Conservation (phyloP, 352 stramenopile genomes). For the Globisporangium heterothallicum region DNA sequence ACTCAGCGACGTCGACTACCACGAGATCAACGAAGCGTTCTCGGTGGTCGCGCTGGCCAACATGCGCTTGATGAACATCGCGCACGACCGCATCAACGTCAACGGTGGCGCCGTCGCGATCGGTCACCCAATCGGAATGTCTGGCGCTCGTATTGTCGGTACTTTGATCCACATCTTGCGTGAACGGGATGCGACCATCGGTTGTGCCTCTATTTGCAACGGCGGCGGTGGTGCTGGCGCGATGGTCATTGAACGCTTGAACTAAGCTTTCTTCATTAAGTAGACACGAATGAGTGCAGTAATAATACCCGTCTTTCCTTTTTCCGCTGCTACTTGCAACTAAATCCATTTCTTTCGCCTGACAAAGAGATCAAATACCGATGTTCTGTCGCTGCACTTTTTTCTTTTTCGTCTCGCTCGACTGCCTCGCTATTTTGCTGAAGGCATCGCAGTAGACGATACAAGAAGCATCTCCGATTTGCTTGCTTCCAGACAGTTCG, state of each 20-base stretch:
- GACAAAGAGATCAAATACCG: no score
- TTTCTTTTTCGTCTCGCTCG: no score
- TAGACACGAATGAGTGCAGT: no score
- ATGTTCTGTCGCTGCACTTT: no score
- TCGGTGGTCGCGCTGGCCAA: conserved; percentile 96
- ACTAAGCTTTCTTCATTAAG: conserved; percentile 23
- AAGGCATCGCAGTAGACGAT: no score
- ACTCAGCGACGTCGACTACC: conserved; percentile 94
- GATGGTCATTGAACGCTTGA: conserved; percentile 92
- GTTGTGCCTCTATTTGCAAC: conserved; percentile 97
- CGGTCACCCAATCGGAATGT: conserved; percentile 83
- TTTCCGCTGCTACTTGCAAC: no score
- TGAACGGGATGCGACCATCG: conserved; percentile 93
- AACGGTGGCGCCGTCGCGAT: conserved; percentile 92
- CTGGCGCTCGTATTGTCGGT: conserved; percentile 91
- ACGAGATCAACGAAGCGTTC: conserved; percentile 99
- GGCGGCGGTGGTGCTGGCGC: conserved; percentile 95
- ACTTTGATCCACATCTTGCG: conserved; percentile 94
- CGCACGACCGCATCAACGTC: conserved; percentile 92
- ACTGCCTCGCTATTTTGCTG: no score
- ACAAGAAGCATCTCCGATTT: no score
- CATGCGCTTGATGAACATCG: conserved; percentile 92
- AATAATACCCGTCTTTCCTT: no score
- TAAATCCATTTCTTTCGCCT: no score
- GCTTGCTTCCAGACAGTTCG: no score